A percentile compares a stretch with the other conserved stretches of the same genome.
phyloP scores from a whole-genome alignment of 345 rosid genomes.

The Hibiscus mutabilis region DNA sequence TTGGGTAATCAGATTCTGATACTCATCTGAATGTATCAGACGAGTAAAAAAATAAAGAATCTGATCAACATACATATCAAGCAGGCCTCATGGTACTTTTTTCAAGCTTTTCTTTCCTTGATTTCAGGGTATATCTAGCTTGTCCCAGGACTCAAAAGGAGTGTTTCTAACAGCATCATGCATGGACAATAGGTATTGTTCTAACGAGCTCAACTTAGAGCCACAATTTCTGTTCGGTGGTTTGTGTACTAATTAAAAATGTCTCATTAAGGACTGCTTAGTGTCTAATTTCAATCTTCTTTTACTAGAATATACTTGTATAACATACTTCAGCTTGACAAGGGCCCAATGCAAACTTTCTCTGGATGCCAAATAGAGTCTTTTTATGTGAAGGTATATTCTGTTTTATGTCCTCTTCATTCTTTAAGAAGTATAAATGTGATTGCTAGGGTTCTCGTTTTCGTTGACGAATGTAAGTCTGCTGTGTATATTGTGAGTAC shows the following conservation, averaged over 20 bases:
- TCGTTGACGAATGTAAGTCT: not conserved
- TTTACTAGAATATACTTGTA: constrained; percentile 67
- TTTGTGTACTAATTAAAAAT: not conserved
- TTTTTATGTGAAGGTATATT: constrained; percentile 73
- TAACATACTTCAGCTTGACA: constrained; percentile 66
- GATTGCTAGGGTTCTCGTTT: not conserved
- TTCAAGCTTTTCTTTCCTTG: not conserved
- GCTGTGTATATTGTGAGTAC: not conserved
- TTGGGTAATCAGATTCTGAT: too few species aligned
- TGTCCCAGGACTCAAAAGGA: constrained; percentile 85
- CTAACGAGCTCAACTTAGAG: not conserved
- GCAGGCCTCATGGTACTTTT: not conserved
- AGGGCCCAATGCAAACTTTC: constrained; percentile 66
- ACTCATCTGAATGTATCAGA: too few species aligned
- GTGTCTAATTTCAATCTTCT: constrained; percentile 5
- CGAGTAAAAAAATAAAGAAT: too few species aligned
- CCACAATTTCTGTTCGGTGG: not conserved
- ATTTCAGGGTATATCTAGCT: constrained; percentile 75
- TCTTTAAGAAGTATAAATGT: not conserved
- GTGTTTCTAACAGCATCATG: constrained; percentile 76
- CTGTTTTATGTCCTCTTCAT: constrained; percentile 3
- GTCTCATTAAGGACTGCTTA: not conserved
- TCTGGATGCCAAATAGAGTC: constrained; percentile 73
- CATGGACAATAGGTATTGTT: constrained; percentile 73
- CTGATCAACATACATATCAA: not conserved